These are phyloP conservation scores for Spiromastix sp. DNA, from an alignment of 2,329 filamentous ascomycete species.

Conservation along the genomic window DNA sequence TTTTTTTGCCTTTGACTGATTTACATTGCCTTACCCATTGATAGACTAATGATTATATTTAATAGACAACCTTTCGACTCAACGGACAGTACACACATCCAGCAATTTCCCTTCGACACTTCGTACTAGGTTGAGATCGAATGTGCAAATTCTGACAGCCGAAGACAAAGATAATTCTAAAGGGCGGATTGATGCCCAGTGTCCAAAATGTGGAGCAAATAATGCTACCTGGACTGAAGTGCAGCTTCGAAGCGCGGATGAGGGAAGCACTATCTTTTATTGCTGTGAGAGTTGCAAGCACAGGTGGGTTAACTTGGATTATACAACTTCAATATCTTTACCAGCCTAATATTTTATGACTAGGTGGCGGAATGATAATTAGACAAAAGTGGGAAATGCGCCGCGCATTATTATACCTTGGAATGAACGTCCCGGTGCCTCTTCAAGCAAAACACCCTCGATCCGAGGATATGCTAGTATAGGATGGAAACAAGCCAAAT, in stretches of 20 bases:
- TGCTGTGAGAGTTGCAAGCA: slow-evolving; percentile 42
- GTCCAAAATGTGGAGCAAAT: slow-evolving; percentile 12
- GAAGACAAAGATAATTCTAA: slow-evolving; percentile 3
- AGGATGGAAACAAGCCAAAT: no score
- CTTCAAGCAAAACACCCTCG: no score
- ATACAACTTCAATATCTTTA: no score
- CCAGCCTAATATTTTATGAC: not conserved
- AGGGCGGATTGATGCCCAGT: slow-evolving; percentile 10
- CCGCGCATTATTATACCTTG: no score
- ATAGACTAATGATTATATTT: slow-evolving; percentile 9
- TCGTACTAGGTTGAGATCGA: slow-evolving; percentile 10
- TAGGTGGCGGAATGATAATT: slow-evolving; percentile 1
- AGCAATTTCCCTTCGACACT: slow-evolving; percentile 12
- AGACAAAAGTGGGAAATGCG: no score
- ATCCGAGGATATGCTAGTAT: no score
- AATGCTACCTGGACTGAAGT: slow-evolving; percentile 13
- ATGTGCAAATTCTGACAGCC: slow-evolving; percentile 5
- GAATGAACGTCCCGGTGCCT: no score
- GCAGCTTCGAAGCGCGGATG: slow-evolving; percentile 77
- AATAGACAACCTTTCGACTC: no score
- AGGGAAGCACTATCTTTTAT: slow-evolving; percentile 82
- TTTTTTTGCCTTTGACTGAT: not conserved
- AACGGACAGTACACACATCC: no score
- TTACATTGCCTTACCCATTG: not conserved
- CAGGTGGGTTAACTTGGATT: slow-evolving; percentile 7